Conservation (phyloP, 176 grass and related monocot species). For the Zoysia pacifica region DNA sequence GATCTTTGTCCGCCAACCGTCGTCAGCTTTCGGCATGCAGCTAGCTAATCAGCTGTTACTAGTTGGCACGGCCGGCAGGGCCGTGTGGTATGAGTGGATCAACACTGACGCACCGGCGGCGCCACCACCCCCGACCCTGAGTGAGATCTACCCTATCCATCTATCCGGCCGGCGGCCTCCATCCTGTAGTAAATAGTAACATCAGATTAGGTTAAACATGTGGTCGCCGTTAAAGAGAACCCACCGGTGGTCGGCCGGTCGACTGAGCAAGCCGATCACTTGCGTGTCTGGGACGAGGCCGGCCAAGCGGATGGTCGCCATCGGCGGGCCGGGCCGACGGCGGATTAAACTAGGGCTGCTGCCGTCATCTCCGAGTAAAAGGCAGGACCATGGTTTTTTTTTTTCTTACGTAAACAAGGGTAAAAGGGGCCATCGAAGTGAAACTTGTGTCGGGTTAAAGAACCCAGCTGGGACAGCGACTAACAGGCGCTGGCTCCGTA, state of each 20-base stretch:
- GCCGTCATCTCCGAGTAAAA: constrained; percentile 19
- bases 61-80: too few relatives aligned
- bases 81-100: too few relatives aligned
- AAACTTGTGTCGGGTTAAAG: constrained; percentile 7
- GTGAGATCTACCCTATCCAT: too few relatives aligned
- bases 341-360: constrained; percentile 21
- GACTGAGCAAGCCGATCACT: neutral
- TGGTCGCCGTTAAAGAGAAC: constrained; percentile 17
- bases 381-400: neutral
- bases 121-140: too few relatives aligned
- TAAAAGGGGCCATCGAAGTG: neutral
- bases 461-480: constrained; percentile 34
- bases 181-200: too few relatives aligned
- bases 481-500: neutral
- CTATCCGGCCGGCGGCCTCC: too few relatives aligned
- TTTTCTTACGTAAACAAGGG: neutral
- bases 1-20: too few relatives aligned
- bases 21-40: too few relatives aligned
- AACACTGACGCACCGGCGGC: too few relatives aligned
- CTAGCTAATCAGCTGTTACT: too few relatives aligned
- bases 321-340: constrained; percentile 32
- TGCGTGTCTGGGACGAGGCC: neutral
- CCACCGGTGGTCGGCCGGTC: too few relatives aligned
- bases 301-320: neutral
- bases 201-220: too few relatives aligned